Evolutionary conservation across 2,329 filamentous ascomycete species (phyloP).

Genomic region (Aspergillus pseudonomiae): DNA sequence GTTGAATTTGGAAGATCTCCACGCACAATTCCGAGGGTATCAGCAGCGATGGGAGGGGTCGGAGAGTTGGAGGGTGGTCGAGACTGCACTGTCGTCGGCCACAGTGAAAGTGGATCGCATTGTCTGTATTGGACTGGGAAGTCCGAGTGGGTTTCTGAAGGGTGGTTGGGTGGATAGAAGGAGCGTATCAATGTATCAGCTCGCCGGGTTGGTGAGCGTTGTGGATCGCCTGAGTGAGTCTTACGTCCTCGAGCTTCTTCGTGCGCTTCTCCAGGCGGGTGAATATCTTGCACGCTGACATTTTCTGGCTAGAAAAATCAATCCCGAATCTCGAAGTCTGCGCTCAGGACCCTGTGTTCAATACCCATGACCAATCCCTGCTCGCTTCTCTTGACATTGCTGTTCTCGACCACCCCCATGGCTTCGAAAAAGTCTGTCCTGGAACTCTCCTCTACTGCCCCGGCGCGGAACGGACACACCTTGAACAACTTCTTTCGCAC

Average conservation of each 20-base stretch:
- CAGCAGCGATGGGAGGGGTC: slow-evolving; percentile 34
- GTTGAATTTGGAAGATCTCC: slow-evolving; percentile 36
- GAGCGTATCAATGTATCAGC: slow-evolving; percentile 44
- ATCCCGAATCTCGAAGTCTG: slow-evolving; percentile 41
- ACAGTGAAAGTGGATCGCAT: slow-evolving; percentile 20
- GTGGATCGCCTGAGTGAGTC: slow-evolving; percentile 30
- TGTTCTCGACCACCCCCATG: slow-evolving; percentile 53
- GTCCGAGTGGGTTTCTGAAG: slow-evolving; percentile 45
- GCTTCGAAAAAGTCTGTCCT: slow-evolving; percentile 53
- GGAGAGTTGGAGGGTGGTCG: slow-evolving; percentile 29
- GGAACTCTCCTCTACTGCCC: slow-evolving; percentile 63
- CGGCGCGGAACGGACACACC: slow-evolving; percentile 56
- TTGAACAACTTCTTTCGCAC: slow-evolving; percentile 54
- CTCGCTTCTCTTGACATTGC: slow-evolving; percentile 39
- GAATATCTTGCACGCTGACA: background rate
- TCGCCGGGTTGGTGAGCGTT: slow-evolving; percentile 40
- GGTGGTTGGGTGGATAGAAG: slow-evolving; percentile 48
- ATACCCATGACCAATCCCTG: slow-evolving; percentile 42
- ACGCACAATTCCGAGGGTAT: slow-evolving; percentile 33
- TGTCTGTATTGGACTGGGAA: slow-evolving; percentile 46
- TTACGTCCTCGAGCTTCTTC: background rate
- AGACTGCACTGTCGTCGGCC: slow-evolving; percentile 10
- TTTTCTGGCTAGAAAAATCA: slow-evolving; percentile 4
- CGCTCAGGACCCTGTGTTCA: slow-evolving; percentile 59
- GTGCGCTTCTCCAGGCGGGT: background rate